phyloP scores from a whole-genome alignment of 1,284 basidiomycete species.

The Trametes sp. region DNA sequence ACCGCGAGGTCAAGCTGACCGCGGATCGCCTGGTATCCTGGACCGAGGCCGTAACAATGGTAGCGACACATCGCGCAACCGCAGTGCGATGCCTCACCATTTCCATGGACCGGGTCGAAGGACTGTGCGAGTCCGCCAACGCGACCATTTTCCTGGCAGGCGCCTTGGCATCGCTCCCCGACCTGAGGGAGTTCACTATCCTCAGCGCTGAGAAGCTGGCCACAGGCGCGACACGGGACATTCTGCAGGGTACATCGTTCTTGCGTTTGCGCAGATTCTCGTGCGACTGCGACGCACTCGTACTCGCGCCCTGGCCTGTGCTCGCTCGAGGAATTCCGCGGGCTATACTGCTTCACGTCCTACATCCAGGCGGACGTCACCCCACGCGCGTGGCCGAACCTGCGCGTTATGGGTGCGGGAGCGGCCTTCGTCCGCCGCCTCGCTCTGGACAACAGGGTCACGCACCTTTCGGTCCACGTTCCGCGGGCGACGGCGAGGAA shows the following conservation, averaged over 20 bases:
- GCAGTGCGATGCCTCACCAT: too few species aligned
- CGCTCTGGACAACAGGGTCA: not conserved
- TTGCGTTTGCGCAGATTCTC: not conserved
- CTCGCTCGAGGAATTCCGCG: conserved; percentile 2
- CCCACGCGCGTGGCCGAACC: not conserved
- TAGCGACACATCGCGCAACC: too few species aligned
- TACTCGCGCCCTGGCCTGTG: not conserved
- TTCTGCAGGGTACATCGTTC: not conserved
- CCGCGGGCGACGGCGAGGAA: not conserved
- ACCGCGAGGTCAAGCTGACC: too few species aligned
- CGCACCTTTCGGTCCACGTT: not conserved
- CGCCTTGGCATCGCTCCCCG: not conserved
- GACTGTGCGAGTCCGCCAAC: too few species aligned
- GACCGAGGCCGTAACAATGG: not conserved
- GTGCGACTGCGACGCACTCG: not conserved
- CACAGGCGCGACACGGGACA: not conserved
- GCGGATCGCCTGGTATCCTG: too few species aligned
- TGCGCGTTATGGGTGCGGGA: not conserved
- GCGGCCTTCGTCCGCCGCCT: not conserved
- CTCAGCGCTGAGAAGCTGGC: not conserved
- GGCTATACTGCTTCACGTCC: not conserved
- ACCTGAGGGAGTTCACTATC: not conserved
- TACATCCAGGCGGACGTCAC: not conserved
- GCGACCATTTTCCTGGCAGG: too few species aligned
- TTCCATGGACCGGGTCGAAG: too few species aligned